Percentiles rank a stretch among this genome's conserved stretches.
Evolutionary conservation across 228 moss, liverwort and hornwort species (phyloP).

Genomic region (Sphagnum fallax): DNA sequence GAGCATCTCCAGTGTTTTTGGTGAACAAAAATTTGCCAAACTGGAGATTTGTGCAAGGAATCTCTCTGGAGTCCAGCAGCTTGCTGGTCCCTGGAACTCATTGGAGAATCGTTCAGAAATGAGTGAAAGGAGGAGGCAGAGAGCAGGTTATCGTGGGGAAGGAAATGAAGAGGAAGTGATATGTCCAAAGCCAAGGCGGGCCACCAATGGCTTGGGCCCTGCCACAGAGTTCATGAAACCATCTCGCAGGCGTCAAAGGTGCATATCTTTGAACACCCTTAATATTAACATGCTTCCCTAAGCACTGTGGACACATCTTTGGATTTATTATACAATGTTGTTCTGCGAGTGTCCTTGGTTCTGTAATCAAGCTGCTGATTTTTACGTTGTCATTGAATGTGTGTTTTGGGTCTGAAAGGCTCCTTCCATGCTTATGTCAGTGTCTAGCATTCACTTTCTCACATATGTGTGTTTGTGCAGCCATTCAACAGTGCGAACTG

Average conservation of each 20-base stretch:
- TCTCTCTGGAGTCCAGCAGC: conserved; percentile 83
- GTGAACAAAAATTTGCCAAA: conserved; percentile 17
- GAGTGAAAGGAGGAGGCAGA: conserved; percentile 64
- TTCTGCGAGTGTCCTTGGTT: not conserved
- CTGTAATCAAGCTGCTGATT: not conserved
- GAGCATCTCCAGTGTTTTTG: conserved; percentile 3
- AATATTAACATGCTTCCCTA: not conserved
- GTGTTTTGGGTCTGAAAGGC: no score
- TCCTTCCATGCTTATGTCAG: no score
- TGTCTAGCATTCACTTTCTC: no score
- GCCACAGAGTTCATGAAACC: conserved; percentile 65
- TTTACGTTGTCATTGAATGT: not conserved
- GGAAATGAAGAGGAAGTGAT: conserved; percentile 78
- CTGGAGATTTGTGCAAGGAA: conserved; percentile 96
- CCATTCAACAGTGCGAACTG: conserved; percentile 56
- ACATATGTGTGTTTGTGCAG: conserved; percentile 23
- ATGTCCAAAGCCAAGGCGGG: conserved; percentile 85
- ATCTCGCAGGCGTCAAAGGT: conserved; percentile 73
- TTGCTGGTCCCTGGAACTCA: conserved; percentile 66
- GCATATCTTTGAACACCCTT: not conserved
- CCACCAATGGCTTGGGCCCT: conserved; percentile 60
- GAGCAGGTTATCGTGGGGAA: conserved; percentile 70
- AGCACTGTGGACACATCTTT: not conserved
- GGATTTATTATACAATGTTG: not conserved
- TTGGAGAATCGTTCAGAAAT: conserved; percentile 71